Conservation (phyloP, 2,329 filamentous ascomycete species). For the Trichocomaceae sp. region DNA sequence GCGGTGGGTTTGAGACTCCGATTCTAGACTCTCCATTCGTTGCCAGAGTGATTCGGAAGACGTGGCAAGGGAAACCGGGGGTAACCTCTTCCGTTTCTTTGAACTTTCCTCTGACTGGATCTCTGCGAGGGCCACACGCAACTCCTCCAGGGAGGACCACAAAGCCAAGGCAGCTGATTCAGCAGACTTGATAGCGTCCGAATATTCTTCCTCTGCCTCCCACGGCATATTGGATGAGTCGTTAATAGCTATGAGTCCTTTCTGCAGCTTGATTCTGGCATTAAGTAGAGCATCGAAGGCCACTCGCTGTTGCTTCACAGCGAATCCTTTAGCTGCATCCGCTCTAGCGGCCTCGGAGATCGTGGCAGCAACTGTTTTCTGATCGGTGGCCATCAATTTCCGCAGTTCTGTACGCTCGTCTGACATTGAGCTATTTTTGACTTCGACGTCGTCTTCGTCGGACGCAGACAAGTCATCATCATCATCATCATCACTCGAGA, state of each 20-base stretch:
- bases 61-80: constrained; percentile 46
- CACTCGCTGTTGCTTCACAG: constrained; percentile 77
- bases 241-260: constrained; percentile 76
- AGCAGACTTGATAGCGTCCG: constrained; percentile 61
- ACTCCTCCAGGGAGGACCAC: constrained; percentile 61
- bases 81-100: constrained; percentile 43
- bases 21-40: constrained; percentile 61
- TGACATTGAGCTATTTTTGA: constrained; percentile 21
- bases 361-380: constrained; percentile 59
- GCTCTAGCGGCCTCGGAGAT: constrained; percentile 62
- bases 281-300: constrained; percentile 86
- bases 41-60: constrained; percentile 64
- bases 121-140: constrained; percentile 35
- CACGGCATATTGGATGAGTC: constrained; percentile 51
- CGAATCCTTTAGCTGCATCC: constrained; percentile 77
- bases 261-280: constrained; percentile 85
- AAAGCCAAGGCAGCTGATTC: constrained; percentile 80
- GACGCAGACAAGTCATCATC: constrained; percentile 23
- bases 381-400: constrained; percentile 61
- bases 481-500: constrained; percentile 24
- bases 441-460: constrained; percentile 21
- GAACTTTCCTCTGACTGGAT: constrained; percentile 27
- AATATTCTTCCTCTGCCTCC: constrained; percentile 21
- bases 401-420: constrained; percentile 54
- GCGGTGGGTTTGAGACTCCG: constrained; percentile 53